Conservation (phyloP, 352 stramenopile species). For the Globisporangium camurandrum region DNA sequence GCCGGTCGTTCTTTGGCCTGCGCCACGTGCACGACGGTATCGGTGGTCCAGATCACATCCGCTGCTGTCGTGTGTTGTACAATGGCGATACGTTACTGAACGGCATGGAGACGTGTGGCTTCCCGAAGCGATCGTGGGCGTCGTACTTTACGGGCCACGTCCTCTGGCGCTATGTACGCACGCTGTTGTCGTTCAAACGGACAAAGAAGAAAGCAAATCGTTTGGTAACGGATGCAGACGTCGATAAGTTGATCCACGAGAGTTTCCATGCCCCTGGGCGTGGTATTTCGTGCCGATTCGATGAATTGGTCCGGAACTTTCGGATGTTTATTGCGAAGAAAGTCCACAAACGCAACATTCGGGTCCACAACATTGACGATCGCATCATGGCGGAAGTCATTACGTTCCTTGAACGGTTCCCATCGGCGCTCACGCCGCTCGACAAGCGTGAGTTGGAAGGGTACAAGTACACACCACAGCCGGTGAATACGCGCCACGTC, state of each 20-base stretch:
- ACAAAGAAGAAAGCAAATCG: slow-evolving; percentile 39
- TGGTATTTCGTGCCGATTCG: slow-evolving; percentile 72
- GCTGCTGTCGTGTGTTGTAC: slow-evolving; percentile 63
- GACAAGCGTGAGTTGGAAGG: slow-evolving; percentile 76
- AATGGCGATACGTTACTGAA: slow-evolving; percentile 65
- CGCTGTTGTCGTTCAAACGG: slow-evolving; percentile 28
- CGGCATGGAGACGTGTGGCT: slow-evolving; percentile 51
- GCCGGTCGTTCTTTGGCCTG: slow-evolving; percentile 32
- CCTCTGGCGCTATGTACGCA: slow-evolving; percentile 37
- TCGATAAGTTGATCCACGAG: slow-evolving; percentile 56
- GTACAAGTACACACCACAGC: slow-evolving; percentile 72
- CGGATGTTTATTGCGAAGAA: slow-evolving; percentile 81
- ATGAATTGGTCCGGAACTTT: slow-evolving; percentile 75
- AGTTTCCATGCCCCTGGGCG: slow-evolving; percentile 50
- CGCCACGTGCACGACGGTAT: slow-evolving; percentile 37
- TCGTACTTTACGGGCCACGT: slow-evolving; percentile 53
- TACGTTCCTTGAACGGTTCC: slow-evolving; percentile 68
- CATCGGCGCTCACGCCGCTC: slow-evolving; percentile 48
- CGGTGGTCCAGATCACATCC: slow-evolving; percentile 47
- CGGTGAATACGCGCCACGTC: slow-evolving; percentile 52
- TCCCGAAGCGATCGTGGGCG: slow-evolving; percentile 45
- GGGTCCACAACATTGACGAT: slow-evolving; percentile 54
- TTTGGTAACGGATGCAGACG: slow-evolving; percentile 56
- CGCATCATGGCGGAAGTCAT: slow-evolving; percentile 68
- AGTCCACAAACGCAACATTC: slow-evolving; percentile 43